Conservation (phyloP, 2,329 filamentous ascomycete genomes). For the Aspergillus sp. region DNA sequence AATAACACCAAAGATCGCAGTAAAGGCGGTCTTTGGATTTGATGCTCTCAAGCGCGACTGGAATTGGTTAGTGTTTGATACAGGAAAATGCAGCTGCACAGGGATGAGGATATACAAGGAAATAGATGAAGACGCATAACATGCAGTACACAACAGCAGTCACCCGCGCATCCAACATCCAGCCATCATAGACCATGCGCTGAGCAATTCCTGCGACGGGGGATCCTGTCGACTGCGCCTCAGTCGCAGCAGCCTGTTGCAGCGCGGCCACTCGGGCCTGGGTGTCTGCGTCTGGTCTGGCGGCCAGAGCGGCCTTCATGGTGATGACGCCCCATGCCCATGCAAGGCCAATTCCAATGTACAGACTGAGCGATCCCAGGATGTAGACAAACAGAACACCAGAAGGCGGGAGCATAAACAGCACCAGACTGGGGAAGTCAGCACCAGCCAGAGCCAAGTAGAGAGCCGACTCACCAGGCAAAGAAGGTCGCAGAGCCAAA, state of each 20-base stretch:
- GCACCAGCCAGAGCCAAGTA: neutral
- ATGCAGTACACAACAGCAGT: conserved; percentile 39
- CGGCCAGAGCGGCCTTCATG: conserved; percentile 50
- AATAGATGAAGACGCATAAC: conserved; percentile 48
- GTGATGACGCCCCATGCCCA: conserved; percentile 53
- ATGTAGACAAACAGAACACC: conserved; percentile 50
- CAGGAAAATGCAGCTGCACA: neutral
- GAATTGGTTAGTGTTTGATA: neutral
- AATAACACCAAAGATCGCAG: conserved; percentile 51
- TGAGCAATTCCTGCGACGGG: conserved; percentile 29
- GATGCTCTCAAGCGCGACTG: conserved; percentile 45
- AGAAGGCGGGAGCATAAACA: conserved; percentile 49
- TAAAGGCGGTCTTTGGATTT: conserved; percentile 47
- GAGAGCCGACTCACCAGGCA: conserved; percentile 14
- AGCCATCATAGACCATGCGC: conserved; percentile 44
- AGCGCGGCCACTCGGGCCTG: conserved; percentile 36
- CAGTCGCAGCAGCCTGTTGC: conserved; percentile 25
- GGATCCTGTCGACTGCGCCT: conserved; percentile 32
- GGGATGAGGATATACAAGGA: conserved; percentile 22
- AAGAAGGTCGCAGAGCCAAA: conserved; percentile 51
- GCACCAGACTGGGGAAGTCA: conserved; percentile 28
- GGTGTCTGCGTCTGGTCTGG: conserved; percentile 41
- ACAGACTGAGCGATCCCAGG: conserved; percentile 43
- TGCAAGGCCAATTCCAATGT: conserved; percentile 49
- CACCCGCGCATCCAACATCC: conserved; percentile 50